Base-by-base conservation (phyloP, 2,329 filamentous ascomycete species). In the Fusarium pseudocircinatum region DNA sequence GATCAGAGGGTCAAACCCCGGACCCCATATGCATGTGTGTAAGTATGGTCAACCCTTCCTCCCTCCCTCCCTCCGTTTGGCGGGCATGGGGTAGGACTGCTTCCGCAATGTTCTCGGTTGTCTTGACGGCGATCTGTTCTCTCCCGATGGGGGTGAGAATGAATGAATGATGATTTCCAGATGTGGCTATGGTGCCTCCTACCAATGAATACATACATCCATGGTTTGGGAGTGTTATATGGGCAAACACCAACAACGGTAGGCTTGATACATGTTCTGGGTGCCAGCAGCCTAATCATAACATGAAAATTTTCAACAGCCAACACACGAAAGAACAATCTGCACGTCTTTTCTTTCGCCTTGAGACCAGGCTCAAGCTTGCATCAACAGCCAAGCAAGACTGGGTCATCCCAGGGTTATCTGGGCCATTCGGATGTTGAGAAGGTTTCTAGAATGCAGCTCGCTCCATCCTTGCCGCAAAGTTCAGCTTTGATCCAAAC, bases 401-500 rank as follows among this genome's bases (percentile, higher is more conserved):
- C 52, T 66, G 61, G 62, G 64, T 64, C 72, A 64, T 61, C 42
- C 53, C 64, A 58, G 57, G 56, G 62, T 59, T 59, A 42, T 63
- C 65, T 47, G 39, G 56, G 63, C 56, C 61, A 61, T 64, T 65
- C 49, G 46, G 62, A 42, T 37, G n/a, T 28, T 67, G 47, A 46
- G 54, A 60, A 60, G 40, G 26, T 37, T 69, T 74, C 68, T 69
- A 71, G 64, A 74, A 74, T 74, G 60, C 63, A 72, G 43, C 44
- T 61, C 63, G 32, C 52, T 56, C 43, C 43, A 60, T 24, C 63
- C 40, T 63, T 73, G 47, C 65, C 61, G 60, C 65, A 63, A 67
- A 50, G 36, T 59, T 75, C 56, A 72, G 72, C 69, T 74, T 74
- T 69, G 47, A 58, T 53, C 50, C 39, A 73, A 59, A 44, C 50